Conservation (phyloP, 225 moss, liverwort and hornwort genomes). For the Pseudoscleropodium purum region DNA sequence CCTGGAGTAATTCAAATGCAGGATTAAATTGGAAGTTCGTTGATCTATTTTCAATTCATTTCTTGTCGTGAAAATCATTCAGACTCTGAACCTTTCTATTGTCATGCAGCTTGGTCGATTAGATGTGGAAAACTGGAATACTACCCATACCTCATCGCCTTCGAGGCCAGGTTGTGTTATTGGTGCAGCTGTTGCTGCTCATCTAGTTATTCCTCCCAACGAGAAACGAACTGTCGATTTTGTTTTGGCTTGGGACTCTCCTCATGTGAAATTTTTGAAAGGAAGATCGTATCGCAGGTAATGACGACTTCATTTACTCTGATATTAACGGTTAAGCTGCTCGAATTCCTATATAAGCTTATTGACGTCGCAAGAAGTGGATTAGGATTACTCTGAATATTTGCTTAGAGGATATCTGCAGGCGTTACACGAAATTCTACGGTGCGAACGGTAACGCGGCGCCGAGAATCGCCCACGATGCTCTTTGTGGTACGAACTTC, state of each 20-base stretch:
- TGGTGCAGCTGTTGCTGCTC: slow-evolving; percentile 84
- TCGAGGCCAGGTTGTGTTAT: slow-evolving; percentile 71
- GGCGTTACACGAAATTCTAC: slow-evolving; percentile 88
- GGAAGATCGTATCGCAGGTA: slow-evolving; percentile 84
- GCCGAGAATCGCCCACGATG: slow-evolving; percentile 68
- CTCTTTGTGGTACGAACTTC: slow-evolving; percentile 58
- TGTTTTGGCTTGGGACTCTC: slow-evolving; percentile 86
- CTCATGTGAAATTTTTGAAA: slow-evolving; percentile 71
- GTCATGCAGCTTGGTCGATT: slow-evolving; percentile 56
- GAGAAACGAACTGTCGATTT: slow-evolving; percentile 85
- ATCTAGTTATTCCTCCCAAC: slow-evolving; percentile 58
- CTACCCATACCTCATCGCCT: slow-evolving; percentile 38
- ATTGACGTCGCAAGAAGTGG: neutral
- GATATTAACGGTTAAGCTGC: neutral
- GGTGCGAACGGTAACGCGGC: slow-evolving; percentile 67
- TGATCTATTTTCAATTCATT: neutral
- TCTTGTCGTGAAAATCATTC: neutral
- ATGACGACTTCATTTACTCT: neutral
- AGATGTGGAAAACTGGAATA: slow-evolving; percentile 42
- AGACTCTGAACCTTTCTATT: neutral
- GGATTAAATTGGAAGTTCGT: neutral
- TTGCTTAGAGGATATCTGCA: slow-evolving; percentile 23
- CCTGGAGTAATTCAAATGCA: neutral
- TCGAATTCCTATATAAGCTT: neutral
- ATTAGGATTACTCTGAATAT: neutral